Conservation (phyloP, 2,329 filamentous ascomycete species). For the Colletotrichum theobromicola region DNA sequence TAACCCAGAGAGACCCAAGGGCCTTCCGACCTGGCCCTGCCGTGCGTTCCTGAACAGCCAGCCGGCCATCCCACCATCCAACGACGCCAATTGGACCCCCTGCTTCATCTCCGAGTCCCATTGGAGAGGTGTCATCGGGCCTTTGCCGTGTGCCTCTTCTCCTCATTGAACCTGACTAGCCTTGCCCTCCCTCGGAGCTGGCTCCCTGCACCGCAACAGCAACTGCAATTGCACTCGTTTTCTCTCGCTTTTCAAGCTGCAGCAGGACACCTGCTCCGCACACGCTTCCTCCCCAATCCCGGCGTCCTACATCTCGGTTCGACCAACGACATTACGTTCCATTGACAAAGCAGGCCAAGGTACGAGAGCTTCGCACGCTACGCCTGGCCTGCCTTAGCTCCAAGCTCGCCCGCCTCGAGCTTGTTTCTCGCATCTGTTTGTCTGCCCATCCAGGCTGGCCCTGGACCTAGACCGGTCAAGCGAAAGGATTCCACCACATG, state of each 20-base stretch:
- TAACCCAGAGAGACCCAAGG: not conserved
- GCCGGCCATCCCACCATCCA: not conserved
- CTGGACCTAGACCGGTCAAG: not conserved
- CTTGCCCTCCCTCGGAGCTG: constrained; percentile 7
- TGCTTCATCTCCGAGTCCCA: not conserved
- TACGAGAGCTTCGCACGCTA: not conserved
- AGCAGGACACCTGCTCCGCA: not conserved
- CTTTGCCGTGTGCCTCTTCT: not conserved
- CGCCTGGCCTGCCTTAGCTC: not conserved
- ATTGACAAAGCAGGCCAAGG: not conserved
- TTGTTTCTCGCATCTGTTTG: not conserved
- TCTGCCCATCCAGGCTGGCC: not conserved
- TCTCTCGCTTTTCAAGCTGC: not conserved
- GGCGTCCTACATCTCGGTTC: not conserved
- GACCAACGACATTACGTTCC: not conserved
- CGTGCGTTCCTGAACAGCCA: constrained; percentile 2
- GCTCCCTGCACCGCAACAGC: not conserved
- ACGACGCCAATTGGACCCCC: not conserved
- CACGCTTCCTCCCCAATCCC: not conserved
- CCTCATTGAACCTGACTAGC: not conserved
- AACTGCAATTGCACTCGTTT: not conserved
- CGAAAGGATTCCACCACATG: constrained; percentile 18
- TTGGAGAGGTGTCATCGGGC: constrained; percentile 17
- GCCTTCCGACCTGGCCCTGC: not conserved
- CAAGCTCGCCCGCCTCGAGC: not conserved